A percentile compares a stretch with the other conserved stretches of the same genome.
phyloP scores from a whole-genome alignment of 1,284 basidiomycete species.

The Trichosporon coremiiforme region DNA sequence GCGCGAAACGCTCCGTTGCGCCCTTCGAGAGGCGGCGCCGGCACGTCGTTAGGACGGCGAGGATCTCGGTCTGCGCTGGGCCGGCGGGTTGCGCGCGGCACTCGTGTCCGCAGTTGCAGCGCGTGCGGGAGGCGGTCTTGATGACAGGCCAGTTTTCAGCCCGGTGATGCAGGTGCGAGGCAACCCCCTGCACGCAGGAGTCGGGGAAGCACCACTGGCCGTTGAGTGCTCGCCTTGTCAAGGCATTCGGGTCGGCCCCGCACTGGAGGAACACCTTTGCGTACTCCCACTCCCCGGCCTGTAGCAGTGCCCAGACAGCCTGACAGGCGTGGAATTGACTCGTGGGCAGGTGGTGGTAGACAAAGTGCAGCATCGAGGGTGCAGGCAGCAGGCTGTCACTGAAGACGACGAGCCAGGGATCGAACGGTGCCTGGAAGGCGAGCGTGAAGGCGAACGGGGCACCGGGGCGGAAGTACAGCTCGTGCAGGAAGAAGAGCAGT shows the following conservation, averaged over 20 bases:
- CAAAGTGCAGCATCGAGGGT: background rate
- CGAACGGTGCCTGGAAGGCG: background rate
- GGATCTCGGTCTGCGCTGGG: background rate
- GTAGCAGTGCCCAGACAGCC: background rate
- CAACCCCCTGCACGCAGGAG: background rate
- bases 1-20: background rate
- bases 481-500: background rate
- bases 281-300: background rate
- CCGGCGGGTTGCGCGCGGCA: background rate
- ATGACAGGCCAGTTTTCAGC: background rate
- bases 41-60: background rate
- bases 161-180: background rate
- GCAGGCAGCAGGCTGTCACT: background rate
- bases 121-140: background rate
- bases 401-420: constrained; percentile 6
- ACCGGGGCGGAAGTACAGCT: constrained; percentile 2
- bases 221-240: background rate
- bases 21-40: background rate
- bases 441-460: background rate
- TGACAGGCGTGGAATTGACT: background rate
- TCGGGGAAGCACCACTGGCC: too few relatives aligned
- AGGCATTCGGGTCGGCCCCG: background rate
- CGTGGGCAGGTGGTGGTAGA: constrained; percentile 6
- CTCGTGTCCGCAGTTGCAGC: constrained; percentile 1
- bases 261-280: constrained; percentile 10